Evolutionary conservation across 768 basidiomycete species (phyloP).

Genomic region (Russula vinacea): DNA sequence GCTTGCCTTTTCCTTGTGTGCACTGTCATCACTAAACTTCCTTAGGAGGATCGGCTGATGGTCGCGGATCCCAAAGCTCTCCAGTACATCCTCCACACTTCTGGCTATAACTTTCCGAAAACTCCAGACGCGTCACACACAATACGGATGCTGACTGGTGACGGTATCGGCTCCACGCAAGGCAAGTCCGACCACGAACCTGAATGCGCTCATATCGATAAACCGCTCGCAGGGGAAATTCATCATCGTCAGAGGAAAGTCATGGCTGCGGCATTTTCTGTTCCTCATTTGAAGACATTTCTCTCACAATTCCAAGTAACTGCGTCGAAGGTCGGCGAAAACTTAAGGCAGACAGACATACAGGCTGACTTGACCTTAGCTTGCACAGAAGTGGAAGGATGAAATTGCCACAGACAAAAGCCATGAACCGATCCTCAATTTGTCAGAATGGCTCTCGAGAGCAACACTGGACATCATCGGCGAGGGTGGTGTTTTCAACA

Average conservation of each 20-base stretch:
- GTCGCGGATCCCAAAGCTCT: slow-evolving; percentile 35
- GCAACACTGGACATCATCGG: slow-evolving; percentile 36
- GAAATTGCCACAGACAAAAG: slow-evolving; percentile 24
- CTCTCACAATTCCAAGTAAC: slow-evolving; percentile 33
- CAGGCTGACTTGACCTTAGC: slow-evolving; percentile 24
- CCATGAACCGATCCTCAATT: slow-evolving; percentile 26
- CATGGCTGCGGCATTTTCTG: slow-evolving; percentile 35
- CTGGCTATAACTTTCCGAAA: slow-evolving; percentile 35
- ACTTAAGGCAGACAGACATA: slow-evolving; percentile 8
- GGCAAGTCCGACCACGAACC: slow-evolving; percentile 20
- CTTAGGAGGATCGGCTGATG: slow-evolving; percentile 35
- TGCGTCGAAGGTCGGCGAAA: slow-evolving; percentile 25
- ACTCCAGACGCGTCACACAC: slow-evolving; percentile 18
- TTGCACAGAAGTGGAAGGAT: slow-evolving; percentile 33
- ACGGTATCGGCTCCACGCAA: slow-evolving; percentile 30
- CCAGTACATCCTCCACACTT: slow-evolving; percentile 35
- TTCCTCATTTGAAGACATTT: slow-evolving; percentile 33
- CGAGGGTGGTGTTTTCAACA: slow-evolving; percentile 26
- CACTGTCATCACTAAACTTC: background rate
- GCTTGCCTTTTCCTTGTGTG: background rate
- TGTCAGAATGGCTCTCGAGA: slow-evolving; percentile 31
- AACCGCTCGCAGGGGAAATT: slow-evolving; percentile 19
- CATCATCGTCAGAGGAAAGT: slow-evolving; percentile 37
- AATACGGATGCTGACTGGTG: slow-evolving; percentile 31
- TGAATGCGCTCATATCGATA: background rate